Conservation (phyloP, 2,329 filamentous ascomycete genomes). For the Ophiostoma sp. region DNA sequence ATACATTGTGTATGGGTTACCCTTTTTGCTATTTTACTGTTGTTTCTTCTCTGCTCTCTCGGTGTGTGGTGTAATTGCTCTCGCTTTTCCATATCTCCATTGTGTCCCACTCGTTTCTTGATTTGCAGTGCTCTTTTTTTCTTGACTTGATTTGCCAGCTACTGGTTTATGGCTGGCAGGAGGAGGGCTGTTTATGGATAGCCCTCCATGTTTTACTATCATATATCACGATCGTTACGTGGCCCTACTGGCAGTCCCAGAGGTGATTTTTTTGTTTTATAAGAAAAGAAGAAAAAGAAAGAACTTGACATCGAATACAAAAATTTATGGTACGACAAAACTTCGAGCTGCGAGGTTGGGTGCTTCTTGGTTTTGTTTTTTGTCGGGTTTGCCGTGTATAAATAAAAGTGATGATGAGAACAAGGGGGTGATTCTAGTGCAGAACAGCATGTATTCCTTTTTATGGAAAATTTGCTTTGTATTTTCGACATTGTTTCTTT, state of each 20-base stretch:
- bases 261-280: background rate
- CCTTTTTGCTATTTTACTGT: constrained; percentile 1
- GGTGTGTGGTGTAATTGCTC: background rate
- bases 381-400: too few species aligned
- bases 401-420: too few species aligned
- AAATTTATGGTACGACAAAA: background rate
- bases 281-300: background rate
- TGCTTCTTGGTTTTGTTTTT: too few species aligned
- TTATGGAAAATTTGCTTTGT: too few species aligned
- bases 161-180: background rate
- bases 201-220: background rate
- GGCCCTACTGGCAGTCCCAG: constrained; percentile 2
- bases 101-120: background rate
- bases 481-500: too few species aligned
- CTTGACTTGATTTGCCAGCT: background rate
- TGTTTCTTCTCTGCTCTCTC: background rate
- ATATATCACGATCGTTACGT: background rate
- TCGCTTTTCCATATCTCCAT: background rate
- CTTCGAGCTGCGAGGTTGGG: too few species aligned
- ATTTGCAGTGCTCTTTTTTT: background rate
- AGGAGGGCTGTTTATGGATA: background rate
- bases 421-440: too few species aligned
- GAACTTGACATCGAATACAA: background rate
- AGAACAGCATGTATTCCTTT: too few species aligned
- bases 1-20: constrained; percentile 22